Percentiles rank a stretch among this genome's conserved stretches.
Conservation (phyloP, 148 eudicot species). For the Diospyros lotus region DNA sequence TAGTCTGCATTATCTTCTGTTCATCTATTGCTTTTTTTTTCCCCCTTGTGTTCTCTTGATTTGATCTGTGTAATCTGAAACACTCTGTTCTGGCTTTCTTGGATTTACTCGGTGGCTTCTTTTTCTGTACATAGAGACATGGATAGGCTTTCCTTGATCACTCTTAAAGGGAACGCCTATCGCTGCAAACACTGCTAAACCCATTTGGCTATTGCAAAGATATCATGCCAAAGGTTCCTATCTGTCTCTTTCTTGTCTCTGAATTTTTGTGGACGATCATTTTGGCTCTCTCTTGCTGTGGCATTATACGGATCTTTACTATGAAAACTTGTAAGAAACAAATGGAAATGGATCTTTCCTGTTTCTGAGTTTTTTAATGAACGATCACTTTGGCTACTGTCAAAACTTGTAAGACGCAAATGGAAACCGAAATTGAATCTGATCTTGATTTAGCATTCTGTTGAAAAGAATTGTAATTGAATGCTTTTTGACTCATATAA, state of each 20-base stretch:
- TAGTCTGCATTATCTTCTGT: no score
- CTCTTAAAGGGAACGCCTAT: conserved; percentile 55
- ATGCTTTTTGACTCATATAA: no score
- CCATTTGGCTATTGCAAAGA: conserved; percentile 53
- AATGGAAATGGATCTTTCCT: no score
- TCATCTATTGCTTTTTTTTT: background rate
- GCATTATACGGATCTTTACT: background rate
- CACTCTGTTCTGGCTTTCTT: background rate
- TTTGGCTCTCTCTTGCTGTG: background rate
- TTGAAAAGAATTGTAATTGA: background rate
- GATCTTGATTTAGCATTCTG: background rate
- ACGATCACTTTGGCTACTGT: background rate
- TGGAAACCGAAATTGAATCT: background rate
- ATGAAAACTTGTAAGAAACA: no score
- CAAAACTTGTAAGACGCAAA: background rate
- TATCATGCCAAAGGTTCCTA: conserved; percentile 50
- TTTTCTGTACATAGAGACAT: conserved; percentile 21
- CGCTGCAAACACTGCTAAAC: conserved; percentile 62
- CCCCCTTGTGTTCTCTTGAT: background rate
- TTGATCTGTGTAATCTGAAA: background rate
- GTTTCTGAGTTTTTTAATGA: no score
- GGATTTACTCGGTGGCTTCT: background rate
- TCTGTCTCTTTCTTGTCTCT: background rate
- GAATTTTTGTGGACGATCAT: background rate
- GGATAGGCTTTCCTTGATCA: conserved; percentile 62